Evolutionary conservation across 768 basidiomycete genomes (phyloP), one percentile per base, ranked within the genome.

Genomic region (Crucibulum laeve): DNA sequence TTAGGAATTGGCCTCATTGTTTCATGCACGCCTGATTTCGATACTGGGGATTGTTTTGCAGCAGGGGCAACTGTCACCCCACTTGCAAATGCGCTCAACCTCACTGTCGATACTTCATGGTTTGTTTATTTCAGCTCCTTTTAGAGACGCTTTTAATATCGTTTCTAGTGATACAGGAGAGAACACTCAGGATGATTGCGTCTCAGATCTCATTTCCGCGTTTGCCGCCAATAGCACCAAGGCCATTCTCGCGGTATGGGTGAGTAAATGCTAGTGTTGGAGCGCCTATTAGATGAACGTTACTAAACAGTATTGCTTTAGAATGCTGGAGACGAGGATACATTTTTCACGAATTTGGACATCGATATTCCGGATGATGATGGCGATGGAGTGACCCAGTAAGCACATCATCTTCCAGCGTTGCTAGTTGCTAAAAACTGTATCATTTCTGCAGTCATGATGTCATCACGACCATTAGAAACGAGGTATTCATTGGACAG

Each of bases 171-270:
- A 52, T 15, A 53, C 51, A 13, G 52, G 47, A 15, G 53, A 57
- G 32, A 46, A 54, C 15, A 44, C 56, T 7, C 49, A 54, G 13
- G 55, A 58, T 15, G 57, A 58, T 39, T 60, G 59, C 25, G 50
- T 60, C 2, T 43, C 43, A 5, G 41, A 55, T 24, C 37, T 58
- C 10, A 45, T 58, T 28, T 46, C 43, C n/a, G 49, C 43, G 15
- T 60, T 55, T 34, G 50, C 41, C 15, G 48, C 46, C 26, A 57
- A 38, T 14, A 60, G 55, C 46, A 56, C 53, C 15, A 47, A 57
- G 23, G 34, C 52, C 28, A 45, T 58, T 18, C 50, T 60, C 13
- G 40, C 55, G 18, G 48, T 55, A 23, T 60, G 58, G 58, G 58
- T 58, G 40, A 18, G 48, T 22, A n/a, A 21, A 5, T 18, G 5